Evolutionary conservation across 164 flowering plant species (phyloP), one percentile per base, ranked within the genome.

Genomic region (Brasenia schreberi): DNA sequence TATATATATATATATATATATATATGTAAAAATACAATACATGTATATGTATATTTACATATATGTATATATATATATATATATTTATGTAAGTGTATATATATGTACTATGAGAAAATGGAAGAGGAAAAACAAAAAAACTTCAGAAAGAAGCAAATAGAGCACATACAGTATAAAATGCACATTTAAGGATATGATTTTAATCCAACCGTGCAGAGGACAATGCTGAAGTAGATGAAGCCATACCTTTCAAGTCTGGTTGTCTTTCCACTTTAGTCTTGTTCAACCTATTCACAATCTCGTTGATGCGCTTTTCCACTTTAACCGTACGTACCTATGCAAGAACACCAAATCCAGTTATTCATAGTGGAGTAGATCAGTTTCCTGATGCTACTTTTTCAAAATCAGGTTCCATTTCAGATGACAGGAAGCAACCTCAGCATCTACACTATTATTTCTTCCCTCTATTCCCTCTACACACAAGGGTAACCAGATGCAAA

Each of bases 291-390:
- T 95, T 95, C 60, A 95, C 96, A 63, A 89, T 71, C 75, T 95
- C 99, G 79, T 95, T 95, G 19, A 89, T 77, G 66, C 97, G 87
- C 83, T 91, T 95, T 78, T 95, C 99, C 64, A 91, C 99, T 74
- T 78, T 87, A 68, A 89, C 92, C 60, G 97, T 89, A 43, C 90
- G 92, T 19, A 94, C 99, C 99, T 94, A 69, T 52, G 76, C 18
- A 42, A 59, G 39, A 61, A 19, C 53, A 67, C 12, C 61, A 62
- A 19, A 11, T 12, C 18, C 33, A 61, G 63, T 61, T 61, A 61
- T 2, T 18, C 16, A 9, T 49, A 49, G 16, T 49, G 10, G 56
- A 49, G 16, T 14, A 49, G 56, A 14, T 14, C 2, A 49, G 12
- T 49, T 14, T 49, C 16, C 10, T 49, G 10, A 9, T 49, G 16